A percentile compares a stretch with the other conserved stretches of the same genome.
Evolutionary conservation across 441 rosid species (phyloP).

Genomic region (Aquilaria agallochum): DNA sequence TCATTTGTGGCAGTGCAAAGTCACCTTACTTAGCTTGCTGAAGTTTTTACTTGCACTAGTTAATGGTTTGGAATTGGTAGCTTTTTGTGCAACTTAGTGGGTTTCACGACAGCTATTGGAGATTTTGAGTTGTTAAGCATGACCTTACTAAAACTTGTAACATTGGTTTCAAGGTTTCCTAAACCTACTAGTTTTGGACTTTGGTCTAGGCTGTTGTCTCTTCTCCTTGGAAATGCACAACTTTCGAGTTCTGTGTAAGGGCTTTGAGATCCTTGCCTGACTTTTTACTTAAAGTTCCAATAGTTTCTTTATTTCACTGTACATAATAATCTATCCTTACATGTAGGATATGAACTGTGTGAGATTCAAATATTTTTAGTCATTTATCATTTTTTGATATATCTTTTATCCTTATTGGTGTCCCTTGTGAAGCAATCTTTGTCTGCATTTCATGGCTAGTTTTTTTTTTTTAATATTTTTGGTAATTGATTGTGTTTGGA

Average conservation of each 20-base stretch:
- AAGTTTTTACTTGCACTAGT: slow-evolving; percentile 24
- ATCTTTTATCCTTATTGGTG: slow-evolving; percentile 38
- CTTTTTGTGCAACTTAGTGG: slow-evolving; percentile 35
- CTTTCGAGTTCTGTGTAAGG: slow-evolving; percentile 72
- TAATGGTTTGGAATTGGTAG: slow-evolving; percentile 24
- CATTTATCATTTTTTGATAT: slow-evolving; percentile 2
- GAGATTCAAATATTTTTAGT: slow-evolving; percentile 8
- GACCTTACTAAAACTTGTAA: slow-evolving; percentile 25
- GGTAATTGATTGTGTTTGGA: too few relatives aligned
- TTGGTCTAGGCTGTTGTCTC: slow-evolving; percentile 26
- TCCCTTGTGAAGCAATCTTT: slow-evolving; percentile 28
- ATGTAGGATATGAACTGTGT: slow-evolving; percentile 33
- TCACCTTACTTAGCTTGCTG: slow-evolving; percentile 24
- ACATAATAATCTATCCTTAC: slow-evolving; percentile 52
- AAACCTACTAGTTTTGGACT: slow-evolving; percentile 23
- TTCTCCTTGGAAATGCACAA: slow-evolving; percentile 26
- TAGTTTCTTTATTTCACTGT: slow-evolving; percentile 81
- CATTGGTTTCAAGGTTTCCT: slow-evolving; percentile 16
- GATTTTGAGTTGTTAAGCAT: slow-evolving; percentile 42
- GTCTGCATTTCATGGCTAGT: slow-evolving; percentile 24
- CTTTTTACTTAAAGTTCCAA: slow-evolving; percentile 68
- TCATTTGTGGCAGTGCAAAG: slow-evolving; percentile 32
- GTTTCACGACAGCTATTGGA: slow-evolving; percentile 53
- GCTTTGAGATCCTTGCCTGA: slow-evolving; percentile 91
- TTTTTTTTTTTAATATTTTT: slow-evolving; percentile 26